phyloP scores from a whole-genome alignment of 2,329 filamentous ascomycete genomes.

The Ophiostoma tasmaniense region DNA sequence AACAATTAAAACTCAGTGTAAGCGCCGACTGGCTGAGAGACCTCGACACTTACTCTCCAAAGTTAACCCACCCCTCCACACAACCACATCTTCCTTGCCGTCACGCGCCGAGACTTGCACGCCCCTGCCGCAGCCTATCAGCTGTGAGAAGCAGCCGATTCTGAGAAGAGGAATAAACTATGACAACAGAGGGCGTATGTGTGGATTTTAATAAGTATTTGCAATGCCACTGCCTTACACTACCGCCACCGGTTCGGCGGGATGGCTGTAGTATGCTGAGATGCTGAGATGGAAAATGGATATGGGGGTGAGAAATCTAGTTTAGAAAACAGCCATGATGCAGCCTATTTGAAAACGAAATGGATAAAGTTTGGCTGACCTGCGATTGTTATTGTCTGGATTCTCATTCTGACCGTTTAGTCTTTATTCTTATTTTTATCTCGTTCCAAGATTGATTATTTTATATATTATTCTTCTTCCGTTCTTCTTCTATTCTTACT shows the following conservation, averaged over 20 bases:
- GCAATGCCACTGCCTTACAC: neutral
- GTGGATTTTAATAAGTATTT: neutral
- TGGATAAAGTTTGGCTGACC: neutral
- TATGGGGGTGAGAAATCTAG: neutral
- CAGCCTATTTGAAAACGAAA: neutral
- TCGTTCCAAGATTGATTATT: neutral
- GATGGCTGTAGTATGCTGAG: neutral
- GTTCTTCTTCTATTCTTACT: neutral
- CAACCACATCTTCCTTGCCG: constrained; percentile 9
- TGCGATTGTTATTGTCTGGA: neutral
- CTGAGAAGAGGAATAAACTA: neutral
- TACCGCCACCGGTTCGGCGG: neutral
- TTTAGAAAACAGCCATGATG: neutral
- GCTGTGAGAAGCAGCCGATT: neutral
- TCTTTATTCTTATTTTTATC: too few species aligned
- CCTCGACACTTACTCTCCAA: neutral
- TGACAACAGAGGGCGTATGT: neutral
- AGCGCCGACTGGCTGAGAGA: constrained; percentile 13
- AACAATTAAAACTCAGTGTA: neutral
- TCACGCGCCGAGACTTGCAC: constrained; percentile 9
- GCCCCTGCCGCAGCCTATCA: constrained; percentile 12
- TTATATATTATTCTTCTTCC: neutral
- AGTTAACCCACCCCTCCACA: neutral
- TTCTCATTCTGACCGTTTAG: neutral
- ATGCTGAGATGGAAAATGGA: neutral